phyloP scores from a whole-genome alignment of 148 eudicot species.

The Rhododendron ferrugineum region DNA sequence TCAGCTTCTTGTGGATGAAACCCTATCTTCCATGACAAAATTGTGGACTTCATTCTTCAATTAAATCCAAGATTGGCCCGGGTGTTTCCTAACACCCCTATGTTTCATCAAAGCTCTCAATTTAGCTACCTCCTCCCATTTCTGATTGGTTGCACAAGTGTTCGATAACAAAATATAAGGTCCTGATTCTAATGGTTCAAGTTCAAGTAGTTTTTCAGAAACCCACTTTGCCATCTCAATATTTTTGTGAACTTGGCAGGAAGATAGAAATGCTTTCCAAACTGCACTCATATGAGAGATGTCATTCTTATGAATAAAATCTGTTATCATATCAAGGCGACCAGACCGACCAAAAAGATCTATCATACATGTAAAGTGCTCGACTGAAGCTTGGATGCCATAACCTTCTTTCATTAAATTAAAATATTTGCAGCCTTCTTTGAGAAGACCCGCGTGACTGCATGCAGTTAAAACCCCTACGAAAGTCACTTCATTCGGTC shows the following conservation, averaged over 20 bases:
- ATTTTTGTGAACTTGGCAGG: slow-evolving; percentile 71
- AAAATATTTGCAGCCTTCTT: slow-evolving; percentile 64
- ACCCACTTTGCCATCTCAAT: slow-evolving; percentile 63
- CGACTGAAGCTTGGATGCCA: slow-evolving; percentile 44
- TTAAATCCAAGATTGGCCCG: slow-evolving; percentile 76
- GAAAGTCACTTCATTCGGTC: slow-evolving; percentile 69
- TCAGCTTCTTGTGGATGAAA: slow-evolving; percentile 26
- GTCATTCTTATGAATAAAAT: slow-evolving; percentile 51
- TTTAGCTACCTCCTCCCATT: slow-evolving; percentile 73
- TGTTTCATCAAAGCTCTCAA: slow-evolving; percentile 59
- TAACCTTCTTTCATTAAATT: slow-evolving; percentile 58
- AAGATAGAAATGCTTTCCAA: slow-evolving; percentile 74
- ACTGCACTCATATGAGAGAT: slow-evolving; percentile 54
- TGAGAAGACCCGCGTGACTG: slow-evolving; percentile 61
- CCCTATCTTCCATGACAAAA: slow-evolving; percentile 30
- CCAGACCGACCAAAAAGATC: slow-evolving; percentile 87
- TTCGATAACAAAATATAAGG: slow-evolving; percentile 65
- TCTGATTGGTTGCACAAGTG: slow-evolving; percentile 45
- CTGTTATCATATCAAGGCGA: slow-evolving; percentile 48
- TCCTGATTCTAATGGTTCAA: slow-evolving; percentile 53
- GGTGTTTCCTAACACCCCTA: slow-evolving; percentile 51
- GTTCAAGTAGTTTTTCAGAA: slow-evolving; percentile 54
- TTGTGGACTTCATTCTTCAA: slow-evolving; percentile 31
- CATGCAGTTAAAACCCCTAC: slow-evolving; percentile 64
- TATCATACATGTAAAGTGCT: slow-evolving; percentile 78